Percentiles rank a stretch among this genome's conserved stretches.
Evolutionary conservation across 441 rosid genomes (phyloP).

Genomic region (Corymbia calophylla): DNA sequence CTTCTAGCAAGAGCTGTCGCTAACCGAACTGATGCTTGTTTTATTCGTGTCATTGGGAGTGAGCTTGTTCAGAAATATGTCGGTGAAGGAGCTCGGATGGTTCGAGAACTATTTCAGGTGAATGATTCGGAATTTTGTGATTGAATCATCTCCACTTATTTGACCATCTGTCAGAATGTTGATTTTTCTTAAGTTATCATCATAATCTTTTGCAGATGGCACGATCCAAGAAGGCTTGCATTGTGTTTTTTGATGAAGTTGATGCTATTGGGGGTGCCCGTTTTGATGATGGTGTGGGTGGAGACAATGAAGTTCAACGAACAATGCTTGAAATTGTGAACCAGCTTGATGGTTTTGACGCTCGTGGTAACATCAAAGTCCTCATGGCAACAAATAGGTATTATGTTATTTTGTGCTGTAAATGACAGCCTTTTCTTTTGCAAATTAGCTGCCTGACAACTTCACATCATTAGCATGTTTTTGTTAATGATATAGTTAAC

Average conservation of each 20-base stretch:
- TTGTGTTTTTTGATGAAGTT: slow-evolving; percentile 93
- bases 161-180: not conserved
- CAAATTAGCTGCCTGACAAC: not conserved
- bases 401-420: not conserved
- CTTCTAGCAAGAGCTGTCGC: slow-evolving; percentile 97
- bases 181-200: not conserved
- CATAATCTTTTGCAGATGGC: slow-evolving; percentile 55
- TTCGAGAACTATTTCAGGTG: slow-evolving; percentile 94
- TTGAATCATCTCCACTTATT: not conserved
- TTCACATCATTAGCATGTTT: not conserved
- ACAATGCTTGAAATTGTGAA: slow-evolving; percentile 99
- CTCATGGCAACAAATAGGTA: slow-evolving; percentile 97
- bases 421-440: not conserved
- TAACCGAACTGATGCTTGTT: slow-evolving; percentile 97
- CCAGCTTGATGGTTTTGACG: slow-evolving; percentile 97
- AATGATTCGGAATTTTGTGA: not conserved
- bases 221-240: slow-evolving; percentile 92
- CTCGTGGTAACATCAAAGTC: slow-evolving; percentile 97
- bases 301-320: slow-evolving; percentile 95
- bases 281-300: slow-evolving; percentile 97
- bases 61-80: slow-evolving; percentile 98
- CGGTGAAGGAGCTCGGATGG: slow-evolving; percentile 99
- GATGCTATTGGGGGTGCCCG: slow-evolving; percentile 99
- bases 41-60: slow-evolving; percentile 96
- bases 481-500: not conserved